Base-by-base conservation (phyloP, 2,329 filamentous ascomycete species). In the Dissoconium aciculare region DNA sequence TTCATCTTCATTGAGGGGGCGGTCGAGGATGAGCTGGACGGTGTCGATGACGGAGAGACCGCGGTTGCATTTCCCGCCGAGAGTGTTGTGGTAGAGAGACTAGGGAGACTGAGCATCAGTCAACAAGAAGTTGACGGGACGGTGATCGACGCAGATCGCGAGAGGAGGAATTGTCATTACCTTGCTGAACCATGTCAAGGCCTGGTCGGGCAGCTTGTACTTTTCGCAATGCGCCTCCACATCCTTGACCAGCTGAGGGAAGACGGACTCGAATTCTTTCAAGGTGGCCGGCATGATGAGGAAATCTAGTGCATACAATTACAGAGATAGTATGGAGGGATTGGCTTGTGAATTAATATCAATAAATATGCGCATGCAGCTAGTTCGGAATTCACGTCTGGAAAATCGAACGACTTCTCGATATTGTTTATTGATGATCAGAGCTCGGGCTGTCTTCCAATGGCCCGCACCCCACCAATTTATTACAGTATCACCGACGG, bases 11-110 rank as follows among this genome's bases (percentile, higher is more conserved):
- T 64, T 71, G 42, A 95, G 73, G 33, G 78, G 63, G 45, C 68
- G 63, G 49, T 71, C 67, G 51, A 85, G 71, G 40, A 95, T 74
- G 49, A 89, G 66, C 42, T 82, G 78, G 42, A 77, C 75, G 27
- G 84, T 89, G 62, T 98, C 89, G 44, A 89, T 78, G 37, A 95
- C 87, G 28, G 85, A 95, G 73, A 98, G 91, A 62, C 89, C 89
- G 52, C 89, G 83, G 65, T 98, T 98, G 66, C 85, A 93, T 68
- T 98, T 98, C 54, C 89, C 89, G 46, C 89, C 89, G 32, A 89
- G 64, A 5, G 82, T 74, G 63, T 98, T 98, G 62, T 73, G 69
- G 53, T 85, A 71, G 50, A 95, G 69, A 39, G 70, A 78, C 83
- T 94, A 33, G 39, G n/a, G n/a, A n/a, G n/a, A n/a, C 19, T 8